Conservation (phyloP, 352 stramenopile species). For the Phytopythium cucurbitacearum region DNA sequence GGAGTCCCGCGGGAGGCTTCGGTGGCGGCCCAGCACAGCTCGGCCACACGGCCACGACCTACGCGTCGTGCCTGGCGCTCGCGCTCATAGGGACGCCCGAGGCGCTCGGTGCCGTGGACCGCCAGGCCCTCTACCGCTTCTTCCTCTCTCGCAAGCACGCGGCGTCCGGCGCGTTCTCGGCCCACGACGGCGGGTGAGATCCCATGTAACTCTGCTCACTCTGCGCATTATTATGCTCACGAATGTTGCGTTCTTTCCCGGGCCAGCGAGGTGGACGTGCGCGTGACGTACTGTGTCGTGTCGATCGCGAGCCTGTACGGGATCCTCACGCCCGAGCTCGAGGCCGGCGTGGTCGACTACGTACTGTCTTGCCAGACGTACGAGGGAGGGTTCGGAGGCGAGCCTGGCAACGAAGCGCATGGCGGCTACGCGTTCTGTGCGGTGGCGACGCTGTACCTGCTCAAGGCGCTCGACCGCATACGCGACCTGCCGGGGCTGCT, state of each 20-base stretch:
- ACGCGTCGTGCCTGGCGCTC: constrained; percentile 93
- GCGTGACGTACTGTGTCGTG: constrained; percentile 97
- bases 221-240: not conserved
- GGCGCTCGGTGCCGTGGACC: constrained; percentile 75
- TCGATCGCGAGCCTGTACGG: constrained; percentile 91
- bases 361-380: constrained; percentile 94
- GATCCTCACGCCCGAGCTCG: constrained; percentile 89
- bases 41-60: constrained; percentile 90
- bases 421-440: constrained; percentile 98
- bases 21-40: constrained; percentile 91
- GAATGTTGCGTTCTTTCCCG: not conserved
- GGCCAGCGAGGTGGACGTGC: constrained; percentile 92
- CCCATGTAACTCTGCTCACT: not conserved
- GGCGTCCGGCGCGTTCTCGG: constrained; percentile 90
- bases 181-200: constrained; percentile 92
- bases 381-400: constrained; percentile 94
- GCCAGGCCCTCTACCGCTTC: constrained; percentile 81
- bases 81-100: constrained; percentile 87
- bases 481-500: constrained; percentile 48
- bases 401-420: constrained; percentile 95
- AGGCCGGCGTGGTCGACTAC: constrained; percentile 70
- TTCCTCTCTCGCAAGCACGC: constrained; percentile 88
- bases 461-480: constrained; percentile 68
- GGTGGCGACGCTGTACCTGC: constrained; percentile 91
- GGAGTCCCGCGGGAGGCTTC: constrained; percentile 87